Evolutionary conservation across 345 rosid genomes (phyloP).

Genomic region (Arabis hirsuta): DNA sequence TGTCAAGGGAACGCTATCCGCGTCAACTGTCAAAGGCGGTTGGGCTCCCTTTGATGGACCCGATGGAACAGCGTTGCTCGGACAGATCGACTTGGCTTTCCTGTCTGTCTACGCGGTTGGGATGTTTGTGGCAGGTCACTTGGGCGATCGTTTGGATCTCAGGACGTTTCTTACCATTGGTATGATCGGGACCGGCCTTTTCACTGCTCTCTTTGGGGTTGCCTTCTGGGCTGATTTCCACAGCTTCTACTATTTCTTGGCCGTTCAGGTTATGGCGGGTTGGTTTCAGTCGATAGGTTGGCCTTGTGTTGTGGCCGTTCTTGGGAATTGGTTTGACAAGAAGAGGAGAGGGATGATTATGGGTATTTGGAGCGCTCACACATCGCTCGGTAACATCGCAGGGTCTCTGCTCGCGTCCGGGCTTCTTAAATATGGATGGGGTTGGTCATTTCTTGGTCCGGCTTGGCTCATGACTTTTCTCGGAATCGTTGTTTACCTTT

Average conservation of each 20-base stretch:
- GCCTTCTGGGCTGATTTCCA: slow-evolving; percentile 85
- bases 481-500: slow-evolving; percentile 69
- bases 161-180: slow-evolving; percentile 81
- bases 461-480: slow-evolving; percentile 63
- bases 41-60: slow-evolving; percentile 87
- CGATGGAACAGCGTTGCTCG: slow-evolving; percentile 76
- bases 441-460: slow-evolving; percentile 93
- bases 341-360: slow-evolving; percentile 87
- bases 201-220: slow-evolving; percentile 78
- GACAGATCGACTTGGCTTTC: slow-evolving; percentile 88
- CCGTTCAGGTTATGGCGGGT: slow-evolving; percentile 76
- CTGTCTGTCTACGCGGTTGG: slow-evolving; percentile 79
- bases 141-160: slow-evolving; percentile 87
- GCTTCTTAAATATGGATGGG: slow-evolving; percentile 88
- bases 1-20: slow-evolving; percentile 88
- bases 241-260: slow-evolving; percentile 68
- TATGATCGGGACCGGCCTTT: slow-evolving; percentile 87
- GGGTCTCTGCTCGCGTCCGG: slow-evolving; percentile 85
- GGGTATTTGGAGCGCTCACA: slow-evolving; percentile 99
- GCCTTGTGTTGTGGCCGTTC: slow-evolving; percentile 98
- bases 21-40: slow-evolving; percentile 61
- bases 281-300: slow-evolving; percentile 95
- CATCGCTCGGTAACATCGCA: slow-evolving; percentile 84
- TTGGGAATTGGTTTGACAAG: slow-evolving; percentile 95
- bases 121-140: slow-evolving; percentile 87